Percentiles rank a stretch among this genome's conserved stretches.
Conservation (phyloP, 2,329 filamentous ascomycete genomes). For the Claviceps arundinis region DNA sequence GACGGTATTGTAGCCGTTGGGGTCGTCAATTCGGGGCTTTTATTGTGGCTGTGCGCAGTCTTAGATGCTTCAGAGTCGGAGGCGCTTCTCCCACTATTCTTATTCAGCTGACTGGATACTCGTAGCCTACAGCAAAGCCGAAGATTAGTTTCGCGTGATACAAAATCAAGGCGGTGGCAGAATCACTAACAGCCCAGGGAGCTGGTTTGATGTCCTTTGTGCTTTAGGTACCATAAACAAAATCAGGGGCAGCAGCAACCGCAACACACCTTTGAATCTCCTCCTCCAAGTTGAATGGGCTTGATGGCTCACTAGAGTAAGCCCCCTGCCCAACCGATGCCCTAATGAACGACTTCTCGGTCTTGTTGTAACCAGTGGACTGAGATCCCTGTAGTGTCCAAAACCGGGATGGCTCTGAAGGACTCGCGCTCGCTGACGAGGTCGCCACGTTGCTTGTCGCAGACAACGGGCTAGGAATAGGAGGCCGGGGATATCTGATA, state of each 20-base stretch:
- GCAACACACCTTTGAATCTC: conserved; percentile 20
- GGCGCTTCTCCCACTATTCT: conserved; percentile 37
- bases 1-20: conserved; percentile 34
- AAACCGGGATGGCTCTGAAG: conserved; percentile 13
- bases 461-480: conserved; percentile 36
- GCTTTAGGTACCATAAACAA: neutral
- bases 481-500: conserved; percentile 33
- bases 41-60: conserved; percentile 26
- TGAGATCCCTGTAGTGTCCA: conserved; percentile 13
- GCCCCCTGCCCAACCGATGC: conserved; percentile 15
- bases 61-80: conserved; percentile 31
- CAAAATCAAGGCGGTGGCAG: neutral
- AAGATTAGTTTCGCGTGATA: neutral
- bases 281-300: conserved; percentile 20
- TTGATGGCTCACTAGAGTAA: conserved; percentile 25
- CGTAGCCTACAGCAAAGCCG: conserved; percentile 11
- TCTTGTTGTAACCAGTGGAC: conserved; percentile 7
- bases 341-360: conserved; percentile 4
- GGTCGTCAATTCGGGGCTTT: conserved; percentile 23
- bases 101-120: conserved; percentile 30
- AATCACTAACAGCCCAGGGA: neutral
- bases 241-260: conserved; percentile 6
- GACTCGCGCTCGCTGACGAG: conserved; percentile 29
- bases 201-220: neutral
- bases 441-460: conserved; percentile 29